Evolutionary conservation across 2,329 filamentous ascomycete species (phyloP).

Genomic region (Cryoendolithus antarcticus): DNA sequence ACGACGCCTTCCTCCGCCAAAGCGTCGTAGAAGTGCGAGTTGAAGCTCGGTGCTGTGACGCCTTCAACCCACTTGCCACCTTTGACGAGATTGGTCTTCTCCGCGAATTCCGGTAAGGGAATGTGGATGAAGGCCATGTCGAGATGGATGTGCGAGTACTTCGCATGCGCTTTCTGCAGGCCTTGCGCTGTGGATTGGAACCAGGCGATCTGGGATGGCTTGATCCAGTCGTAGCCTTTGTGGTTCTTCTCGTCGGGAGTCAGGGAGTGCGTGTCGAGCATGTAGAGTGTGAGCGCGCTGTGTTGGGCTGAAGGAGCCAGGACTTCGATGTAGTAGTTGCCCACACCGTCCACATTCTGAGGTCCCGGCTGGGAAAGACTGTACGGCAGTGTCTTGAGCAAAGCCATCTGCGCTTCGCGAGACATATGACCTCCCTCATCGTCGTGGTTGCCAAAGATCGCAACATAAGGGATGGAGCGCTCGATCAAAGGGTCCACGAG

Average conservation of each 20-base stretch:
- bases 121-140: conserved; percentile 97
- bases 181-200: conserved; percentile 67
- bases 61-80: conserved; percentile 69
- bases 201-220: conserved; percentile 88
- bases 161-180: conserved; percentile 54
- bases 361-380: conserved; percentile 79
- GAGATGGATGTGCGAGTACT: conserved; percentile 87
- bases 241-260: conserved; percentile 79
- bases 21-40: conserved; percentile 85
- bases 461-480: conserved; percentile 80
- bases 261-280: conserved; percentile 87
- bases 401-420: conserved; percentile 66
- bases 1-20: conserved; percentile 74
- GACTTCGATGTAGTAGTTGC: conserved; percentile 90
- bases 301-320: conserved; percentile 73
- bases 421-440: conserved; percentile 62
- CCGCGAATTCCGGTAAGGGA: conserved; percentile 76
- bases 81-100: conserved; percentile 37
- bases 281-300: conserved; percentile 85
- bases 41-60: conserved; percentile 78
- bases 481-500: conserved; percentile 73
- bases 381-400: conserved; percentile 78
- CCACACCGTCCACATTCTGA: conserved; percentile 72
- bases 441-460: conserved; percentile 96
- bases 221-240: conserved; percentile 95